Evolutionary conservation across 805 yeast species (phyloP), one percentile per base, ranked within the genome.

Genomic region (Zygosaccharomyces gambellarensis): DNA sequence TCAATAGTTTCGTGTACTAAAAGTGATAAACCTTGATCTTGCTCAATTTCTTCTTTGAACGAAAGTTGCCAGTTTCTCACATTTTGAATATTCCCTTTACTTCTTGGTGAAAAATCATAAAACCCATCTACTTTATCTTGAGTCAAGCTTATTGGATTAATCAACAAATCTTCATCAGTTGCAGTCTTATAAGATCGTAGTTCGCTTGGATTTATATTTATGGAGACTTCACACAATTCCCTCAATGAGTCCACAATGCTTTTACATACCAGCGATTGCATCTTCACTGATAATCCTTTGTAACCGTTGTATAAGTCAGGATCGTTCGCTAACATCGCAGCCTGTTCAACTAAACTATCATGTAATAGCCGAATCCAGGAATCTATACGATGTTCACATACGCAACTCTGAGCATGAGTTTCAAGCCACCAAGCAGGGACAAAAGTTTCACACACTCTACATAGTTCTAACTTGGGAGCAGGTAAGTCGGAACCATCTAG

Each of bases 361-460:
- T 92, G 96, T 41, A 82, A 72, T 31, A 75, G 57, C 60, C 85
- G 87, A 8, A 92, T 80, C 30, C 83, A 82, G 56, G 89, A 90
- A 60, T 83, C 90, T 9, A 86, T 79, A 59, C 82, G 78, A 68
- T 90, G 96, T 64, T 90, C 97, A 31, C 87, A 78, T 27, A 87
- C 73, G 60, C 99, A 94, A 42, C 87, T 71, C 61, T 90, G 94
- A 1, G 92, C 84, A 68, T 94, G 99, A 44, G 83, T 78, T 59
- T 92, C 99, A 36, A 94, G 73, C 85, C 95, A 94, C 99, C 99
- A 94, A 3, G 90, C 86, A 3, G 96, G 97, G n/a, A 90, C 82
- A 43, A 78, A 78, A 28, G 82, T 81, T 62, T 94, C 99, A 68
- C 99, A 94, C 25, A 94, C 90, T 43, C 97, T 77, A 66, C 99